Evolutionary conservation across 768 basidiomycete species (phyloP).

Genomic region (Boletales sp.): DNA sequence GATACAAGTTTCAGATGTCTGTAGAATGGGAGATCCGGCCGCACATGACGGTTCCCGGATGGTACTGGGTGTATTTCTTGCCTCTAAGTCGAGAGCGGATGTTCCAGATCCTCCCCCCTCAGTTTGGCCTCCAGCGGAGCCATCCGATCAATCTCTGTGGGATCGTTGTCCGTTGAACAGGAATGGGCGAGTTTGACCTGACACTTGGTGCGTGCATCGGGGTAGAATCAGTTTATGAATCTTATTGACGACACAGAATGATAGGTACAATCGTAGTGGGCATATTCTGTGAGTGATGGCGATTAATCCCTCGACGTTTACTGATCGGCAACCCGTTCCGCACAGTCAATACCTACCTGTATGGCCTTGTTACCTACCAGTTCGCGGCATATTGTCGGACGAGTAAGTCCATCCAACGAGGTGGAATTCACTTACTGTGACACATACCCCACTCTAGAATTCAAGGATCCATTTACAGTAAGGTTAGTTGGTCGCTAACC

Average conservation of each 20-base stretch:
- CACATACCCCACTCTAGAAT: background rate
- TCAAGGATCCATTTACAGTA: conserved; percentile 5
- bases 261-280: conserved; percentile 14
- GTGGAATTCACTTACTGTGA: background rate
- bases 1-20: too few relatives aligned
- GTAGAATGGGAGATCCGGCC: too few relatives aligned
- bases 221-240: background rate
- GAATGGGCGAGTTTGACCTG: background rate
- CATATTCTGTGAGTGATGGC: conserved; percentile 9
- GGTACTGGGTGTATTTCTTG: too few relatives aligned
- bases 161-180: too few relatives aligned
- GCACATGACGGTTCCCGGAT: too few relatives aligned
- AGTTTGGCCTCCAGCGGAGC: too few relatives aligned
- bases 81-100: too few relatives aligned
- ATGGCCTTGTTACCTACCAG: conserved; percentile 40
- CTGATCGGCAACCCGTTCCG: too few relatives aligned
- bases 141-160: too few relatives aligned
- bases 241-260: background rate
- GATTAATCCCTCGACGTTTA: background rate
- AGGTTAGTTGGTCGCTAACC: background rate
- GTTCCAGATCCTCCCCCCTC: too few relatives aligned
- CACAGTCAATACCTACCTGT: conserved; percentile 25
- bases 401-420: background rate
- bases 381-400: conserved; percentile 36
- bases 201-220: background rate